Base-by-base conservation (phyloP, 163 green algal species). In the Chlorella variabilis region DNA sequence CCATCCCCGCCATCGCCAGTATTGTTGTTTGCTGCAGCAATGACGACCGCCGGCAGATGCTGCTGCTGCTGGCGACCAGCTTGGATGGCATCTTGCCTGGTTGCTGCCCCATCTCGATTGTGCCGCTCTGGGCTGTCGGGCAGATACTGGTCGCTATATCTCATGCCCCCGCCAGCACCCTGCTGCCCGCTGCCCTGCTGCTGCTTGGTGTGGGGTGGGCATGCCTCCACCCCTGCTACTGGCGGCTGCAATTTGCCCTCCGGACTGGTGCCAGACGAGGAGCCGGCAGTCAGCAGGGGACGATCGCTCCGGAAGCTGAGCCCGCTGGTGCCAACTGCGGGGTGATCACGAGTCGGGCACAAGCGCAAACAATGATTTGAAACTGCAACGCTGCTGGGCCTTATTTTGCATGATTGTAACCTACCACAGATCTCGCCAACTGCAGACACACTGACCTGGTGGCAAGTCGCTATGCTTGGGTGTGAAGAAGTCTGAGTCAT, bases 261-360 rank as follows among this genome's bases (percentile, higher is more conserved):
- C 9, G 61, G 75, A 61, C 75, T 75, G 21, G 75, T 1, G 1
- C 8, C 62, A 17, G 25, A 61, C 20, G 56, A 59, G 27, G 27
- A 38, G 34, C 25, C 71, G 18, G 21, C 6, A 0, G 20, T 51
- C 38, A 82, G 65, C 45, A 82, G 45, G 4, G 63, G 76, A 6
- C 48, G 62, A 33, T 82, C 76, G 25, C 45, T 59, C 13, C 38
- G 33, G 76, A 82, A 82, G 49, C 76, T 82, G 45, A 67, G 49
- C 23, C 73, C 73, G 73, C 73, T 70, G 73, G 31, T 41, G 27
- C 69, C 45, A 25, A 38, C 73, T 80, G 73, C 73, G 27, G 0
- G 2, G 20, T 23, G 48, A n/a, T n/a, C n/a, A n/a, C n/a, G n/a
- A n/a, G n/a, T n/a, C n/a, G n/a, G n/a, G n/a, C n/a, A n/a, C n/a